phyloP scores from a whole-genome alignment of 108 stramenopile species.

The Mediolabrus comicus region DNA sequence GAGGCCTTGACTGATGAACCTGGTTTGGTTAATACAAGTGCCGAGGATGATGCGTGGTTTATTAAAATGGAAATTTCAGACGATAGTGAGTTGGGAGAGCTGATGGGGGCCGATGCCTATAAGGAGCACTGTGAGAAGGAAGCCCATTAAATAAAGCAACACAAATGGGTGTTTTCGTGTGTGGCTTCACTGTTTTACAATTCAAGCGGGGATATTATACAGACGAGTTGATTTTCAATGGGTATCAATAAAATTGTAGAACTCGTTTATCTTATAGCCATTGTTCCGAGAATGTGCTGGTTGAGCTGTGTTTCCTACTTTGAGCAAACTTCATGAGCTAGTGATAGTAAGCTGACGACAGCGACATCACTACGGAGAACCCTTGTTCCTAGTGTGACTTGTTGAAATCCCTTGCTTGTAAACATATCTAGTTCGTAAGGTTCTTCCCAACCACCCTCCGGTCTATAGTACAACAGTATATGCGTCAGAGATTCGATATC shows the following conservation, averaged over 20 bases:
- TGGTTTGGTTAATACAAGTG: constrained; percentile 81
- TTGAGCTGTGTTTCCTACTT: too few relatives aligned
- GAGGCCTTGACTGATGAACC: constrained; percentile 73
- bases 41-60: constrained; percentile 91
- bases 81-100: constrained; percentile 52
- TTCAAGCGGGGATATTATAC: too few relatives aligned
- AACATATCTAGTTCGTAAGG: constrained; percentile 83
- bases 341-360: constrained; percentile 74
- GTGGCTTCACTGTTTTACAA: too few relatives aligned
- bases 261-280: too few relatives aligned
- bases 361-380: constrained; percentile 91
- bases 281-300: too few relatives aligned
- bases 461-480: too few relatives aligned
- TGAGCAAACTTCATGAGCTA: constrained; percentile 78
- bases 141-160: constrained; percentile 19
- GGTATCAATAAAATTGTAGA: too few relatives aligned
- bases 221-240: too few relatives aligned
- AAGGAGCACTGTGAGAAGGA: constrained; percentile 51
- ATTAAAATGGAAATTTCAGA: constrained; percentile 86
- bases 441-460: constrained; percentile 94
- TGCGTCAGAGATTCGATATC: too few relatives aligned
- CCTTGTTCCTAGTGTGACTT: constrained; percentile 75
- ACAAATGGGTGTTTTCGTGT: not conserved
- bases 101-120: constrained; percentile 71
- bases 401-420: constrained; percentile 68